Evolutionary conservation across 257 asterid species (phyloP).

Genomic region (Solanum sejunctum): DNA sequence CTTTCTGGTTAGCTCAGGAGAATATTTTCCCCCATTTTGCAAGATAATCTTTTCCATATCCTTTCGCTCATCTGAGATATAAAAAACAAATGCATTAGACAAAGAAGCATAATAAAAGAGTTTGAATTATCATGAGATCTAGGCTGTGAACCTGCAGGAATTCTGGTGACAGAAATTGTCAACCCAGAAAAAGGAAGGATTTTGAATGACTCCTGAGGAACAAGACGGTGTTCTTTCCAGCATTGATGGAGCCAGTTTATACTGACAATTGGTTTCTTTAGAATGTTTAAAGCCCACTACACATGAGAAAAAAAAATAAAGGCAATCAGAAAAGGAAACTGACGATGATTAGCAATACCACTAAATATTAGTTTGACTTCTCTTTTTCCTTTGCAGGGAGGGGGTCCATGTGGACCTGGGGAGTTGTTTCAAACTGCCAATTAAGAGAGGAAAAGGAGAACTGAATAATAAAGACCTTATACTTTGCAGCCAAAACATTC

Average conservation of each 20-base stretch:
- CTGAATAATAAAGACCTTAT: slow-evolving; percentile 37
- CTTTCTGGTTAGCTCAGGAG: slow-evolving; percentile 73
- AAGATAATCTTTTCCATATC: slow-evolving; percentile 60
- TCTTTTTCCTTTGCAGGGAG: background rate
- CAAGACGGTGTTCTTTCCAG: slow-evolving; percentile 98
- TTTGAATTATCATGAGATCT: background rate
- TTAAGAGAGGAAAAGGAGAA: slow-evolving; percentile 2
- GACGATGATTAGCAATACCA: background rate
- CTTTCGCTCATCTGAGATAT: slow-evolving; percentile 60
- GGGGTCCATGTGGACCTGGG: background rate
- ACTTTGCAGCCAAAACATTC: slow-evolving; percentile 76
- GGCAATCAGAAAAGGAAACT: slow-evolving; percentile 5
- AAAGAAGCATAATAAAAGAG: background rate
- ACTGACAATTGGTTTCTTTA: slow-evolving; percentile 76
- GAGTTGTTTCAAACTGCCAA: background rate
- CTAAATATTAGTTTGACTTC: background rate
- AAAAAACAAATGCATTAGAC: slow-evolving; percentile 1
- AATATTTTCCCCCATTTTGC: slow-evolving; percentile 87
- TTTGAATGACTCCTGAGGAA: slow-evolving; percentile 77
- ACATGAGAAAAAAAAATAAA: slow-evolving; percentile 4
- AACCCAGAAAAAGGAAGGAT: slow-evolving; percentile 88
- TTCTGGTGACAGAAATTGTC: slow-evolving; percentile 69
- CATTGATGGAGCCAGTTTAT: slow-evolving; percentile 80
- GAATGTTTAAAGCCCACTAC: slow-evolving; percentile 78
- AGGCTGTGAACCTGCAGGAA: slow-evolving; percentile 57